Evolutionary conservation across 306 rosid genomes (phyloP).

Genomic region (Gastrolobium bilobum): DNA sequence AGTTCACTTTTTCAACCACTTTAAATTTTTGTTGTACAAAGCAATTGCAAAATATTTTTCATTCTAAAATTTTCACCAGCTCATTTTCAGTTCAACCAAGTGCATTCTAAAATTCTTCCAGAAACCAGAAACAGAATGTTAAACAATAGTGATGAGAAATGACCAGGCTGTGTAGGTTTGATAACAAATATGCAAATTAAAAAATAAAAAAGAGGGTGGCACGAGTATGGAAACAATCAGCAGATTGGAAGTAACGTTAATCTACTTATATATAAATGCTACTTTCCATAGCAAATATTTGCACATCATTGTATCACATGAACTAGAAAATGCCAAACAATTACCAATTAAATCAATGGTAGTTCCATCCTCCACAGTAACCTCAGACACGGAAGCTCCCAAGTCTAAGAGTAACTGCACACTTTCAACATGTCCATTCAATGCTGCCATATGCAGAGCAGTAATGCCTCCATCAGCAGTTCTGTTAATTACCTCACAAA

Average conservation of each 20-base stretch:
- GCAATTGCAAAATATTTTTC: neutral
- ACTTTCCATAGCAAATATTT: constrained; percentile 36
- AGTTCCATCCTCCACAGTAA: constrained; percentile 90
- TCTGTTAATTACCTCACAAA: constrained; percentile 71
- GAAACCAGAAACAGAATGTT: constrained; percentile 13
- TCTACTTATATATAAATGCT: constrained; percentile 19
- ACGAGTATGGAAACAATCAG: constrained; percentile 22
- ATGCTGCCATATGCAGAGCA: constrained; percentile 96
- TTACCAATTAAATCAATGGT: constrained; percentile 91
- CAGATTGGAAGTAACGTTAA: constrained; percentile 5
- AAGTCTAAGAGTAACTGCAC: constrained; percentile 87
- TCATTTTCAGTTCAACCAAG: constrained; percentile 32
- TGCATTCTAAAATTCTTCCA: neutral
- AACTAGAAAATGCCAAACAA: constrained; percentile 32
- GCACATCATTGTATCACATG: constrained; percentile 6
- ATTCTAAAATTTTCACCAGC: neutral
- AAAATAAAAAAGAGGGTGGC: neutral
- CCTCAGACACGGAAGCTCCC: constrained; percentile 87
- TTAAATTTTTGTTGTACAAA: neutral
- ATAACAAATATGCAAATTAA: neutral
- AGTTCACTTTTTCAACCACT: neutral
- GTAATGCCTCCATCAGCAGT: constrained; percentile 97
- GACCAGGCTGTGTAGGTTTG: neutral
- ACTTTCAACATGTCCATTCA: constrained; percentile 90
- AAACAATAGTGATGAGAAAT: constrained; percentile 3